phyloP scores from a whole-genome alignment of 192 early-diverging fungal species.

The Backusella morwellensis region DNA sequence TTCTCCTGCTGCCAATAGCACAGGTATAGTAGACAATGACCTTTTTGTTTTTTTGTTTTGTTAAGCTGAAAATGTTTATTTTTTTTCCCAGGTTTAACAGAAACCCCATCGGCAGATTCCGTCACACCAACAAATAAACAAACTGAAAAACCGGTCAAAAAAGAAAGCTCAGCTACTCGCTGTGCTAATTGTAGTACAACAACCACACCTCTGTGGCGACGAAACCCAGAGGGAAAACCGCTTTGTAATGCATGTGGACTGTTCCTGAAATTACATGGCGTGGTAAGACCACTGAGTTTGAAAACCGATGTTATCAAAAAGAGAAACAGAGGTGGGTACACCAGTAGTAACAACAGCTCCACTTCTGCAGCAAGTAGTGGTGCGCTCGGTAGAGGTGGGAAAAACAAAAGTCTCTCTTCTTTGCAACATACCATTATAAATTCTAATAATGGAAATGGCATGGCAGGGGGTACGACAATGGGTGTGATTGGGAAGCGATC shows the following conservation, averaged over 20 bases:
- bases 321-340: constrained; percentile 60
- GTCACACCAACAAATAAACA: constrained; percentile 8
- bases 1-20: neutral
- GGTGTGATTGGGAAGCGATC: neutral
- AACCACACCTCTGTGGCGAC: constrained; percentile 89
- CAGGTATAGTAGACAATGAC: neutral
- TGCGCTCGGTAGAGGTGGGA: neutral
- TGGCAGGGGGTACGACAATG: neutral
- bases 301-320: constrained; percentile 84
- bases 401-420: neutral
- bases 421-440: neutral
- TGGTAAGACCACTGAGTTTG: constrained; percentile 76
- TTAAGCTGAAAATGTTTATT: neutral
- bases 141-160: constrained; percentile 4
- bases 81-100: constrained; percentile 7
- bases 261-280: constrained; percentile 88
- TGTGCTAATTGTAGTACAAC: constrained; percentile 85
- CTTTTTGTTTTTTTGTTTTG: neutral
- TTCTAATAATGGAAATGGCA: neutral
- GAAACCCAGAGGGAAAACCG: constrained; percentile 76
- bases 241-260: constrained; percentile 96
- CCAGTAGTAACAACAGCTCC: neutral
- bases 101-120: neutral
- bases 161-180: constrained; percentile 12
- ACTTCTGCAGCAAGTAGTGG: neutral